Conservation (phyloP, 2,329 filamentous ascomycete genomes). For the Ilyonectria destructans region DNA sequence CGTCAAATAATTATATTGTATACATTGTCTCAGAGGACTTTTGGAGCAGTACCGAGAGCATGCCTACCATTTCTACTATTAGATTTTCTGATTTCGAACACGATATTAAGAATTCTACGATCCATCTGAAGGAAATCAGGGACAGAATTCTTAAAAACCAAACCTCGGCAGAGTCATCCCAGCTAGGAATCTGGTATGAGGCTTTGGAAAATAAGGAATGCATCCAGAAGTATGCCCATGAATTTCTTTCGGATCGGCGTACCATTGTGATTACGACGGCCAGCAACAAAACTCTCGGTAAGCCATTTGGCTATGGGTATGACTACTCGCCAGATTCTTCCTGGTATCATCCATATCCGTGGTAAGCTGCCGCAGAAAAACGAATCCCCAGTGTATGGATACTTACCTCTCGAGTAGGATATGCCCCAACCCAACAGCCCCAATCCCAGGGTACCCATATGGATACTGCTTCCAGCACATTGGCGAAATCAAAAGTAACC, state of each 20-base stretch:
- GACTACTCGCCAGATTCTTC: neutral
- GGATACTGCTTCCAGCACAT: neutral
- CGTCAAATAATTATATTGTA: slow-evolving; percentile 2
- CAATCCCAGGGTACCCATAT: too few relatives aligned
- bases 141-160: too few relatives aligned
- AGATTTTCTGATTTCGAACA: too few relatives aligned
- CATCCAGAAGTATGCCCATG: slow-evolving; percentile 6
- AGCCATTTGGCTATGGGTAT: neutral
- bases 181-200: too few relatives aligned
- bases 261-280: neutral
- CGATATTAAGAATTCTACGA: too few relatives aligned
- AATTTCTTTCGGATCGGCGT: neutral
- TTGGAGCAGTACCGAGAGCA: slow-evolving; percentile 6
- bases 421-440: neutral
- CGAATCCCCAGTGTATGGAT: too few relatives aligned
- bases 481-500: too few relatives aligned
- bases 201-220: neutral
- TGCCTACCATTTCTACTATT: neutral
- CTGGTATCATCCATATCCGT: neutral
- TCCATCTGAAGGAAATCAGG: too few relatives aligned
- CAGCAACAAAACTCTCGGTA: neutral
- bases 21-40: slow-evolving; percentile 29
- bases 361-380: too few relatives aligned
- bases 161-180: too few relatives aligned
- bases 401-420: neutral